phyloP scores from a whole-genome alignment of 2,329 filamentous ascomycete genomes.

The Gliomastix tumulicola region DNA sequence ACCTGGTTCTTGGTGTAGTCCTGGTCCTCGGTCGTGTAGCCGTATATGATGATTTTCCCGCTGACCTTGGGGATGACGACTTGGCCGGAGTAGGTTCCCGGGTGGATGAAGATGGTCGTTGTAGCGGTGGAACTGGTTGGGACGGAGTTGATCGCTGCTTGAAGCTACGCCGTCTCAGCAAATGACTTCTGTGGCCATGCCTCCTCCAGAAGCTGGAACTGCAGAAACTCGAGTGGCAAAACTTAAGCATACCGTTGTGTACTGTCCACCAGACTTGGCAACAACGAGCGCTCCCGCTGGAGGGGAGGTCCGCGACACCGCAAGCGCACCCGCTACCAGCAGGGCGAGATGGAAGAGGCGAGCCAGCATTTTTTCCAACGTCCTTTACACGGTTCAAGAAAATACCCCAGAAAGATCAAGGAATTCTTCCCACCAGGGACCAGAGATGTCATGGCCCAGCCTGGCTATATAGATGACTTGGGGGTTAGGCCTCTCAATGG shows the following conservation, averaged over 20 bases:
- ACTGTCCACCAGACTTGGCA: slow-evolving; percentile 25
- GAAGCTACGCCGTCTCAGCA: no score
- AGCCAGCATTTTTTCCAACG: no score
- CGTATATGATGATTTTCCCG: slow-evolving; percentile 49
- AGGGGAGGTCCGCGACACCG: slow-evolving; percentile 23
- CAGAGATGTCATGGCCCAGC: no score
- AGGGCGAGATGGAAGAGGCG: not conserved
- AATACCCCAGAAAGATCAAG: no score
- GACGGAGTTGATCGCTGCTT: slow-evolving; percentile 51
- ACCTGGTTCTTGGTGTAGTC: slow-evolving; percentile 50
- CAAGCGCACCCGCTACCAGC: slow-evolving; percentile 13
- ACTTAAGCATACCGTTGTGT: no score
- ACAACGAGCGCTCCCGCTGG: slow-evolving; percentile 46
- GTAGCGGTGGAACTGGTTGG: slow-evolving; percentile 38
- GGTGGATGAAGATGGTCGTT: slow-evolving; percentile 60
- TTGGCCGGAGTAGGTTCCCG: slow-evolving; percentile 54
- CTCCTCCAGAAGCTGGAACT: no score
- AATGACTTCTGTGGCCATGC: no score
- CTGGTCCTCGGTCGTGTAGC: slow-evolving; percentile 45
- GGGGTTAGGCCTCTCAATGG: no score
- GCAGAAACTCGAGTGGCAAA: no score
- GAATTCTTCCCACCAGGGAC: no score
- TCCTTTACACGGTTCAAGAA: no score
- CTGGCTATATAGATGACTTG: no score
- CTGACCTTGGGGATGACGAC: slow-evolving; percentile 41